Conservation (phyloP, 2,329 filamentous ascomycete genomes). For the Pseudogymnoascus sp. region DNA sequence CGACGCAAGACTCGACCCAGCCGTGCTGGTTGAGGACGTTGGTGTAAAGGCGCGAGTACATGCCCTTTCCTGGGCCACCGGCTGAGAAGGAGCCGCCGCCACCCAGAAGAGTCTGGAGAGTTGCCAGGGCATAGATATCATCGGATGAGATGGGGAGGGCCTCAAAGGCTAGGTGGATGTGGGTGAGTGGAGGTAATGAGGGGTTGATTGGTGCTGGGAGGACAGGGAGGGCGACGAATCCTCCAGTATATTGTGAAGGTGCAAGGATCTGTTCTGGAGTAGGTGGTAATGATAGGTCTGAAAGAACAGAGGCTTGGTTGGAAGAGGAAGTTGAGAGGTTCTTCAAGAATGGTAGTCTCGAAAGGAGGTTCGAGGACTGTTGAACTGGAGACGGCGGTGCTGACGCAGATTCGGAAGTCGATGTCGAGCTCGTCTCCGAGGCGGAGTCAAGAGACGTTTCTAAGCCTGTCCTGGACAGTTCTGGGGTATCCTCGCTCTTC, state of each 20-base stretch:
- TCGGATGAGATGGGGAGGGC: conserved; percentile 81
- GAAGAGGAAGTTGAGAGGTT: conserved; percentile 70
- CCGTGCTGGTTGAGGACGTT: conserved; percentile 96
- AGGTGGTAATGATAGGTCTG: conserved; percentile 34
- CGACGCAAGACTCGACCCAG: conserved; percentile 92
- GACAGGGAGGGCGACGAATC: conserved; percentile 76
- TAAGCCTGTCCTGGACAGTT: conserved; percentile 46
- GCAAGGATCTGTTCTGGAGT: conserved; percentile 46
- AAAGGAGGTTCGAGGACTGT: conserved; percentile 60
- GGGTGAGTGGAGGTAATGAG: conserved; percentile 69
- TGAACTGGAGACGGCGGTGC: conserved; percentile 33
- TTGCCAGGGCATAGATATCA: conserved; percentile 94
- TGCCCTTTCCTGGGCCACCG: conserved; percentile 93
- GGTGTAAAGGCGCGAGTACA: conserved; percentile 97
- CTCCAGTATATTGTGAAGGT: conserved; percentile 82
- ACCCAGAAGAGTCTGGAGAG: conserved; percentile 88
- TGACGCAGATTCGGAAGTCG: conserved; percentile 30
- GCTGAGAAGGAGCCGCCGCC: conserved; percentile 95
- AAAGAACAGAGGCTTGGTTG: conserved; percentile 49
- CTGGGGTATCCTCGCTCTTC: conserved; percentile 44
- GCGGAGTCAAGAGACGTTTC: conserved; percentile 44
- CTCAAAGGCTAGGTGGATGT: conserved; percentile 95
- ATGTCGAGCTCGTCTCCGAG: conserved; percentile 26
- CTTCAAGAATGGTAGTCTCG: conserved; percentile 83
- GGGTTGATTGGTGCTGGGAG: conserved; percentile 72